Evolutionary conservation across 805 yeast genomes (phyloP).

Genomic region (Saccharomyces kudriavzevii): DNA sequence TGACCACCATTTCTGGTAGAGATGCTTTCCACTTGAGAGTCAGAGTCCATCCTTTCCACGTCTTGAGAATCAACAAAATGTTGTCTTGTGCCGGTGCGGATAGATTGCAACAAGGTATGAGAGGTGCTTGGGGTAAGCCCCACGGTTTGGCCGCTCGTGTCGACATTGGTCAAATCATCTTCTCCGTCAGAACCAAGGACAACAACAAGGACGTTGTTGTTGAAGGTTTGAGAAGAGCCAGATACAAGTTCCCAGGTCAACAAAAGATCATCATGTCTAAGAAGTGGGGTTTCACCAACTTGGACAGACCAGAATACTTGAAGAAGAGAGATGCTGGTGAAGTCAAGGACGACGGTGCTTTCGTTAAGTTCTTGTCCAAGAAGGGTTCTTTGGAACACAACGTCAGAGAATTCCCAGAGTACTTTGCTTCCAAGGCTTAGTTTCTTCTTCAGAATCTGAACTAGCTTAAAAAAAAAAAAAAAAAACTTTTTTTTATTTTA

Average conservation of each 20-base stretch:
- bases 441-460: conserved; percentile 1
- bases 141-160: conserved; percentile 99
- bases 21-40: conserved; percentile 99
- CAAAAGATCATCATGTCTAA: conserved; percentile 97
- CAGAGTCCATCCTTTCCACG: conserved; percentile 99
- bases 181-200: conserved; percentile 98
- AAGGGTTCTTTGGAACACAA: conserved; percentile 91
- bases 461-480: not conserved
- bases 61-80: conserved; percentile 99
- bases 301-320: conserved; percentile 95
- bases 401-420: conserved; percentile 91
- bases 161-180: conserved; percentile 94
- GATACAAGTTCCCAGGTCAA: conserved; percentile 99
- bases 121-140: conserved; percentile 99
- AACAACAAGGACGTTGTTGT: conserved; percentile 93
- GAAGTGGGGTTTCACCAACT: conserved; percentile 99
- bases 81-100: conserved; percentile 99
- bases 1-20: conserved; percentile 96
- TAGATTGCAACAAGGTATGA: conserved; percentile 99
- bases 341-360: conserved; percentile 99
- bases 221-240: conserved; percentile 99
- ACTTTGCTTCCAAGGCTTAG: conserved; percentile 42
- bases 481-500: not conserved
- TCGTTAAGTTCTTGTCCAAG: conserved; percentile 94
- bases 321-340: conserved; percentile 93